phyloP scores from a whole-genome alignment of 176 grass and related monocot species.

The Musa schizocarpa region DNA sequence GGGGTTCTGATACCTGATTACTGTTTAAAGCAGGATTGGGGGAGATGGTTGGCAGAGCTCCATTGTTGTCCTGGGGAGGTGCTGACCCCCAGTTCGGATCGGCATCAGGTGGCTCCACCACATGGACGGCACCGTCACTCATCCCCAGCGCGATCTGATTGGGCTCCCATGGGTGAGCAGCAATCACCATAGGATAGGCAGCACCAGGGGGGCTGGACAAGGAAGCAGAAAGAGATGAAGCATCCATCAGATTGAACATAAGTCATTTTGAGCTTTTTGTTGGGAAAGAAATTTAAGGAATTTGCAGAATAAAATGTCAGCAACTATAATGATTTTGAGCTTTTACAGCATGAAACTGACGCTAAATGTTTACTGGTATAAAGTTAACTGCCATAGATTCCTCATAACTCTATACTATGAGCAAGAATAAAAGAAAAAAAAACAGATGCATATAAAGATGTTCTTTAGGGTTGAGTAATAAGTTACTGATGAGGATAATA shows the following conservation, averaged over 20 bases:
- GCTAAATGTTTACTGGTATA: no score
- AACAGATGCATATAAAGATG: background rate
- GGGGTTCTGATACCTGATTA: slow-evolving; percentile 60
- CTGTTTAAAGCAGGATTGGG: slow-evolving; percentile 35
- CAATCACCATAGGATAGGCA: background rate
- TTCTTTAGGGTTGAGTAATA: background rate
- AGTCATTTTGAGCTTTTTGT: background rate
- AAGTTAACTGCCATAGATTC: no score
- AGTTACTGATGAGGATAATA: no score
- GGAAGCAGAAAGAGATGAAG: background rate
- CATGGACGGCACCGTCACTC: slow-evolving; percentile 13
- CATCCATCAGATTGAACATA: background rate
- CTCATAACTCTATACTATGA: no score
- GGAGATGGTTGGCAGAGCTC: slow-evolving; percentile 40
- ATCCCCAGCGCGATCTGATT: slow-evolving; percentile 13
- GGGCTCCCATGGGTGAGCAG: slow-evolving; percentile 14
- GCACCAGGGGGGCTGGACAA: background rate
- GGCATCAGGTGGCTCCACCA: slow-evolving; percentile 7
- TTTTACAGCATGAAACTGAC: no score
- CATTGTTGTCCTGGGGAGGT: slow-evolving; percentile 6
- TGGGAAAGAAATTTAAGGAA: no score
- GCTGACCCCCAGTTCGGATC: slow-evolving; percentile 4
- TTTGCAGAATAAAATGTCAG: no score
- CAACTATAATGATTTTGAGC: no score
- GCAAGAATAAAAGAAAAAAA: background rate